Base-by-base conservation (phyloP, 2,329 filamentous ascomycete species). In the Arthroderma uncinatum region DNA sequence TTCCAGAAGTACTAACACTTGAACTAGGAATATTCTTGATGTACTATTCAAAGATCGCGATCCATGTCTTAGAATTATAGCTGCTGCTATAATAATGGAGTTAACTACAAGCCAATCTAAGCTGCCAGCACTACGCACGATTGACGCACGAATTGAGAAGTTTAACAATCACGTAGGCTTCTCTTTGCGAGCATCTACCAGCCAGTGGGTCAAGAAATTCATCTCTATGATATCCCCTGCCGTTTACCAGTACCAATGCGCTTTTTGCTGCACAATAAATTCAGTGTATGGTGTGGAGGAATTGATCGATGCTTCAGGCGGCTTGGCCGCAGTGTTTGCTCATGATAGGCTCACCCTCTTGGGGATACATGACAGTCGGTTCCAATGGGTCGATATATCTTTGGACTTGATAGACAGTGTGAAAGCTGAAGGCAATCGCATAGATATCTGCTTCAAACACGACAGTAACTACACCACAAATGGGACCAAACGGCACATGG, bases 81-180 rank as follows among this genome's bases (percentile, higher is more conserved):
- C 66, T 25, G 60, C 34, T n/a, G n/a, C 44, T 33, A 61, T 66
- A 12, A 59, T 66, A 25, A 59, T 58, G 47, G 44, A 52, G 4
- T 53, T 67, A 14, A 36, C 54, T 19, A 12, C n/a, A 4, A 50
- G 52, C 2, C 44, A 56, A 3, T 48, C 53, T 4, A 58, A 57
- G 30, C 25, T 36, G 2, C n/a, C 57, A 4, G 25, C 30, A 5
- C 44, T 60, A 34, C 61, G 58, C 60, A 36, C 57, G 19, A 25
- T 52, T 5, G 60, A 28, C n/a, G 54, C 21, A 10, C 36, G 50
- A n/a, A 25, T 39, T n/a, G 33, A 30, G 10, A 14, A 25, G 23
- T 33, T 53, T 12, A 25, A 28, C 4, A 23, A n/a, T 5, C 2
- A n/a, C 25, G 2, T 12, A 53, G 28, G 36, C 4, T 37, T 37